Conservation (phyloP, 768 basidiomycete genomes). For the Sporobolomyces pararoseus region DNA sequence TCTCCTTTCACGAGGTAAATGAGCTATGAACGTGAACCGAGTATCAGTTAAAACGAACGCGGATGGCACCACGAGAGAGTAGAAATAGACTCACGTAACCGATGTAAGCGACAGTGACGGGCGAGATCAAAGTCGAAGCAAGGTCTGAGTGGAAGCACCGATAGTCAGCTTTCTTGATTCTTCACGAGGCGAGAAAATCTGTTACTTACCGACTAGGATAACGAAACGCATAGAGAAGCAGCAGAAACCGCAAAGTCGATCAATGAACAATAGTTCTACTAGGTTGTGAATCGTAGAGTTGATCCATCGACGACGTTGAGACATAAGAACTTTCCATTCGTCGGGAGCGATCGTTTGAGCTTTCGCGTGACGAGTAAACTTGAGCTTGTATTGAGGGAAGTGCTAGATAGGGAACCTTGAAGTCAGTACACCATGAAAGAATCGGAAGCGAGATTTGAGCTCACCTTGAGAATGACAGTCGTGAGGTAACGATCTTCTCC, state of each 20-base stretch:
- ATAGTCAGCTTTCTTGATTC: conserved; percentile 70
- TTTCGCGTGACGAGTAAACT: conserved; percentile 89
- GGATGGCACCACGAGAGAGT: conserved; percentile 31
- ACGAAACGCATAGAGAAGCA: conserved; percentile 99
- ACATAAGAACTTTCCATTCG: conserved; percentile 73
- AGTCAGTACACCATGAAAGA: too few relatives aligned
- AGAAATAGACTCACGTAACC: conserved; percentile 32
- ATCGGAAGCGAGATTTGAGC: background rate
- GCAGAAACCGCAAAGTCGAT: conserved; percentile 91
- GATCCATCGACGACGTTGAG: conserved; percentile 98
- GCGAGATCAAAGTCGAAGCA: conserved; percentile 51
- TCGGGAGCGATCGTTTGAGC: conserved; percentile 94
- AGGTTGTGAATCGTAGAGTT: conserved; percentile 98
- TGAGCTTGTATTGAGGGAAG: conserved; percentile 89
- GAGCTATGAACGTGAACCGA: conserved; percentile 56
- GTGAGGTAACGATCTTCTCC: conserved; percentile 99
- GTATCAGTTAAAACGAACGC: conserved; percentile 61
- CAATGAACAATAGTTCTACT: conserved; percentile 84
- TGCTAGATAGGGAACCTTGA: conserved; percentile 53
- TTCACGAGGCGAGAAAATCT: conserved; percentile 55
- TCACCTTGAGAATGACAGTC: conserved; percentile 74
- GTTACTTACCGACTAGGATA: conserved; percentile 70
- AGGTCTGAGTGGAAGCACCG: conserved; percentile 54
- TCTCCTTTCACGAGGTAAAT: conserved; percentile 71
- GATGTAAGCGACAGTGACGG: conserved; percentile 49